These are phyloP conservation scores for Rugosomyces carneus DNA, from an alignment of 1,284 basidiomycete species.

Conservation along the genomic window DNA sequence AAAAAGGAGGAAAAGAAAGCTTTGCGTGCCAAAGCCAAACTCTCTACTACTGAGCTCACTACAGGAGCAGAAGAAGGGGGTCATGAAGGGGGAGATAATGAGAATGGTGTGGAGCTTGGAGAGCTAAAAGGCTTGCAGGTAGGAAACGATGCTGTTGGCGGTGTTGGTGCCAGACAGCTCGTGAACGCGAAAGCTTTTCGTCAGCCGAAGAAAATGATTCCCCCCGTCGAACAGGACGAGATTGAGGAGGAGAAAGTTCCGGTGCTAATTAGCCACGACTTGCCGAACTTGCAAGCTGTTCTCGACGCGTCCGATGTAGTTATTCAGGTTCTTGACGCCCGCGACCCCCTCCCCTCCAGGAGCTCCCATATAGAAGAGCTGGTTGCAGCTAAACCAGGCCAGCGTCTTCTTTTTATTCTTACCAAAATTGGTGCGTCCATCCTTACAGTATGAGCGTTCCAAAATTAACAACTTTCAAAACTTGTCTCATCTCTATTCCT, in stretches of 20 bases:
- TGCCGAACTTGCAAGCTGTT: slow-evolving; percentile 65
- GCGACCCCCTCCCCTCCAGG: slow-evolving; percentile 73
- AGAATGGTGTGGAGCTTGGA: slow-evolving; percentile 22
- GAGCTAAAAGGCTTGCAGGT: slow-evolving; percentile 29
- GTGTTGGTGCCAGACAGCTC: slow-evolving; percentile 34
- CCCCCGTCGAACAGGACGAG: slow-evolving; percentile 28
- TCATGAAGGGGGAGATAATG: slow-evolving; percentile 16
- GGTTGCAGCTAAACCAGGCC: slow-evolving; percentile 38
- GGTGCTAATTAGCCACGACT: slow-evolving; percentile 60
- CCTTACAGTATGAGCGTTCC: background rate
- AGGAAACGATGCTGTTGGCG: slow-evolving; percentile 37
- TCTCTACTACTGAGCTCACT: slow-evolving; percentile 22
- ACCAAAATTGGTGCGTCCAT: slow-evolving; percentile 78
- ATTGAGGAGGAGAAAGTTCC: slow-evolving; percentile 48
- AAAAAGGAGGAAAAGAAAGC: slow-evolving; percentile 59
- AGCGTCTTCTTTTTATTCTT: slow-evolving; percentile 64
- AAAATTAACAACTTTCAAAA: background rate
- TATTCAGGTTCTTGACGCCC: slow-evolving; percentile 79
- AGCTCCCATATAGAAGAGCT: slow-evolving; percentile 62
- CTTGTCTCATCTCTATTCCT: slow-evolving; percentile 1
- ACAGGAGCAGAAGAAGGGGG: slow-evolving; percentile 28
- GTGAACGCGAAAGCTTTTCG: slow-evolving; percentile 28
- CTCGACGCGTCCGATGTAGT: slow-evolving; percentile 82
- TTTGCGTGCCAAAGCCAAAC: slow-evolving; percentile 20
- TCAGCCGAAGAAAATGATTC: slow-evolving; percentile 20